Percentiles rank a stretch among this genome's conserved stretches.
These are phyloP conservation scores for Solanum peruvianum DNA, from an alignment of 257 asterid genomes.

Conservation along the genomic window DNA sequence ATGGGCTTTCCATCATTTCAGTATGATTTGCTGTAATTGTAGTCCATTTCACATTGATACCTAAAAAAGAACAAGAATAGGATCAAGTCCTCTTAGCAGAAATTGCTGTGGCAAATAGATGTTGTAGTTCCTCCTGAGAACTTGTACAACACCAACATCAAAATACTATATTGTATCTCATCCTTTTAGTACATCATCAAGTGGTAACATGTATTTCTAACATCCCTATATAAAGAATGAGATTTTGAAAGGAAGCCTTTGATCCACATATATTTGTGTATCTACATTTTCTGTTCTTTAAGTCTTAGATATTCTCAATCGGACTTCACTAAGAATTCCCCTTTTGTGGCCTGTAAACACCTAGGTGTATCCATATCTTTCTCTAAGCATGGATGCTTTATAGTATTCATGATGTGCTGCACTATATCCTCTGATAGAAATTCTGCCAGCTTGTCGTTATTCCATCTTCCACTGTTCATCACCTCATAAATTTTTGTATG, in stretches of 20 bases:
- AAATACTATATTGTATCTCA: background rate
- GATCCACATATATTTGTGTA: background rate
- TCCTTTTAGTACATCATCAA: background rate
- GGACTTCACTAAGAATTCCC: background rate
- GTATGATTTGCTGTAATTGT: background rate
- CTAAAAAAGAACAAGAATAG: background rate
- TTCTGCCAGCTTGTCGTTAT: background rate
- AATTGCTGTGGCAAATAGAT: background rate
- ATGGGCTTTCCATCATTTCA: background rate
- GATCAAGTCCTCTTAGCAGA: background rate
- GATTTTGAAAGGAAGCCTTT: background rate
- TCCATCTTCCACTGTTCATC: background rate
- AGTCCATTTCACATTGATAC: background rate
- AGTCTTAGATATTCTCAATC: background rate
- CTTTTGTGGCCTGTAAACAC: background rate
- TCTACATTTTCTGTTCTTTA: background rate
- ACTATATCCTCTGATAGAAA: background rate
- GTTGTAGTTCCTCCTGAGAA: background rate
- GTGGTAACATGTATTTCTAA: background rate
- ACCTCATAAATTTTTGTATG: background rate
- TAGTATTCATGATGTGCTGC: background rate
- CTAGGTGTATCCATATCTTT: background rate
- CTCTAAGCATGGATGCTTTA: background rate
- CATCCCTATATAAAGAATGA: background rate
- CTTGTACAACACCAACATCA: background rate